Conservation (phyloP, 352 stramenopile genomes). For the Phytophthora sp. region DNA sequence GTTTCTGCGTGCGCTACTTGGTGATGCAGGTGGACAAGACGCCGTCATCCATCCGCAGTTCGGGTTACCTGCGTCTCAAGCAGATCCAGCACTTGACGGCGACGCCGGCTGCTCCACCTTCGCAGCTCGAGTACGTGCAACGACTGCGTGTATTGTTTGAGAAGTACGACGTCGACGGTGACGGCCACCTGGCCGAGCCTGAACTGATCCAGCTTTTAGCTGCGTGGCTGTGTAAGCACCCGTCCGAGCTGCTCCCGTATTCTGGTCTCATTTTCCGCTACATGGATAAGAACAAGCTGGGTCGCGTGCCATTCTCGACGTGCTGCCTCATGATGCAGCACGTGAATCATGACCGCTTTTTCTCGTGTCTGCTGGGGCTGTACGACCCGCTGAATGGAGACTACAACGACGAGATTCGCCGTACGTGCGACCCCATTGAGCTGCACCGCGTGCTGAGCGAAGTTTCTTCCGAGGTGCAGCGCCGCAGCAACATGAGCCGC, state of each 20-base stretch:
- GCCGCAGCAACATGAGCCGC: slow-evolving; percentile 55
- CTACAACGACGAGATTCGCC: slow-evolving; percentile 81
- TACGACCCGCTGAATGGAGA: slow-evolving; percentile 81
- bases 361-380: slow-evolving; percentile 81
- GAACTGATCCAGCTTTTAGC: slow-evolving; percentile 79
- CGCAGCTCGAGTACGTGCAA: slow-evolving; percentile 87
- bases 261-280: slow-evolving; percentile 87
- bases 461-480: slow-evolving; percentile 67
- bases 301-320: slow-evolving; percentile 81
- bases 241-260: slow-evolving; percentile 77
- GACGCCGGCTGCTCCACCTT: slow-evolving; percentile 55
- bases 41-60: slow-evolving; percentile 73
- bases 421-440: slow-evolving; percentile 63
- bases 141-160: slow-evolving; percentile 83
- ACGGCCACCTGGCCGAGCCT: slow-evolving; percentile 70
- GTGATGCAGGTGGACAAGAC: slow-evolving; percentile 82
- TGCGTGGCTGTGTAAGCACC: slow-evolving; percentile 87
- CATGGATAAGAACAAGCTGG: slow-evolving; percentile 88
- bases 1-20: slow-evolving; percentile 86
- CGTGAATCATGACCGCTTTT: slow-evolving; percentile 89
- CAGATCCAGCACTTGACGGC: slow-evolving; percentile 80
- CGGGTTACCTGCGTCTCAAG: slow-evolving; percentile 78
- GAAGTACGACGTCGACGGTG: slow-evolving; percentile 70
- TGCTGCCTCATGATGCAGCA: slow-evolving; percentile 90
- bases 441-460: slow-evolving; percentile 77